phyloP scores from a whole-genome alignment of 1,139 yeast genomes.

The Pichia sp. region DNA sequence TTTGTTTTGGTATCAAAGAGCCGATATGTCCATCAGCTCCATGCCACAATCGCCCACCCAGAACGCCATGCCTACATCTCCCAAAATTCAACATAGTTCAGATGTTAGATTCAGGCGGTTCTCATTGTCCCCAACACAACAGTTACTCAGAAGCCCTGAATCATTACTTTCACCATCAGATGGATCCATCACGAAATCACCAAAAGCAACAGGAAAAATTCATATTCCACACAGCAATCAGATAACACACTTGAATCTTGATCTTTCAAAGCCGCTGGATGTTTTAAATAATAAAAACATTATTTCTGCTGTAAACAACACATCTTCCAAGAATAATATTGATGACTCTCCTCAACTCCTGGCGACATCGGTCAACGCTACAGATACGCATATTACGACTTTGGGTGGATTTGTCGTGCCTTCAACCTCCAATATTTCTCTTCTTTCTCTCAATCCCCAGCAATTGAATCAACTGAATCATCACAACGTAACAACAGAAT shows the following conservation, averaged over 20 bases:
- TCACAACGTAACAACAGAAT: background rate
- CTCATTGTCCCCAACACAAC: background rate
- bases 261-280: background rate
- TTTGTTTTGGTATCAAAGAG: no score
- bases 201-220: no score
- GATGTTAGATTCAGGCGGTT: background rate
- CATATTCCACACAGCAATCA: background rate
- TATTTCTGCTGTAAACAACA: no score
- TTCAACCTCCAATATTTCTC: conserved; percentile 46
- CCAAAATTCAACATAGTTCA: background rate
- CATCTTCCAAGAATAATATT: conserved; percentile 5
- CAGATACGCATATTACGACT: conserved; percentile 27
- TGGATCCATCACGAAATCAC: no score
- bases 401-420: conserved; percentile 39
- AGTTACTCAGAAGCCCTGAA: background rate
- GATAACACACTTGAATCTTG: background rate
- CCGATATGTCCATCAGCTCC: background rate
- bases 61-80: background rate
- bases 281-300: background rate
- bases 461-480: background rate
- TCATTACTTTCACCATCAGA: background rate
- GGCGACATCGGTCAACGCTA: conserved; percentile 44
- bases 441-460: conserved; percentile 34
- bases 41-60: background rate
- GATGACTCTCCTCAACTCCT: conserved; percentile 47